Evolutionary conservation across 2,329 filamentous ascomycete genomes (phyloP), one percentile per base, ranked within the genome.

Genomic region (Alternaria infectoria): DNA sequence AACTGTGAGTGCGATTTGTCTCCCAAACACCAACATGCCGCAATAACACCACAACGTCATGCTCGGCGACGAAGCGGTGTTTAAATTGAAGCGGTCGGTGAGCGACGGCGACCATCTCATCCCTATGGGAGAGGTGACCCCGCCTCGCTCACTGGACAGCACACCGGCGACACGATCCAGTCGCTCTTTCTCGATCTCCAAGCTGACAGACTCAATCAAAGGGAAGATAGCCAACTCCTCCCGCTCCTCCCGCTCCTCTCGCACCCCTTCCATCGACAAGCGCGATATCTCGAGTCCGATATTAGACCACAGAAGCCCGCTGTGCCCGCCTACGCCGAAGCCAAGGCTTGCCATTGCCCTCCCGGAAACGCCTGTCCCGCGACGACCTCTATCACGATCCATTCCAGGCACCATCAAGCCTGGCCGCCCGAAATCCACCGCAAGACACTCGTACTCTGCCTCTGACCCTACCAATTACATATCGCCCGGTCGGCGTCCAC

Each of bases 131-230:
- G 59, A 67, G 43, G 10, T 49, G 17, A 69, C 69, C 26, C 69
- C 69, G n/a, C 68, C 62, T 54, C 52, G n/a, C 32, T 59, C 63
- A 59, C 57, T 61, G 13, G 59, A 25, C 28, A 61, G 57, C 59
- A 62, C 59, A 15, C 57, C 59, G 3, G 55, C 54, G 40, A 61
- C 60, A 5, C 63, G 65, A 12, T 44, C 57, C 4, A 65, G 64
- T 52, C 70, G 76, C 12, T 66, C 69, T 12, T 74, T 77, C 51
- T 77, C 74, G 1, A 69, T 74, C 15, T 64, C 66, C 5, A 77
- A 73, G 65, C 69, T 78, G 50, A 77, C 76, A 51, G 62, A 69
- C 9, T 68, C 66, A 5, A 57, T 74, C 59, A 74, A 69, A 69
- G 65, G 64, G 26, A 73, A 68, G 60, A 66, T 67, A 54, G 58